Evolutionary conservation across 2,329 filamentous ascomycete genomes (phyloP), one percentile per base, ranked within the genome.

Genomic region (Cytospora piceae): DNA sequence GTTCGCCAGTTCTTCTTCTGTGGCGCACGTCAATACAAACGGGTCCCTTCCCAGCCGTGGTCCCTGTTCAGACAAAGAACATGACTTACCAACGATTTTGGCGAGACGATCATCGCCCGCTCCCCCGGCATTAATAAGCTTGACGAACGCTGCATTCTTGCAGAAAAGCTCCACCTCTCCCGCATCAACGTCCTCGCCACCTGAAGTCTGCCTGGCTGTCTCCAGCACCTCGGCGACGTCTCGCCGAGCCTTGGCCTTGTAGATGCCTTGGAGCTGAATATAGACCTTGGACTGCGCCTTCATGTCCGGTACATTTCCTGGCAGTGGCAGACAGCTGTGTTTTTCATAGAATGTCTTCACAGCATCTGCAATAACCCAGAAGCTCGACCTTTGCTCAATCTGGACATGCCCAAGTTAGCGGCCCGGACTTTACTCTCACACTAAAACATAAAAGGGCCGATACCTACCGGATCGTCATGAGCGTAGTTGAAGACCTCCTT

Each of bases 301-400:
- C 95, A 99, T 99, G 76, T 99, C 95, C 1, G 96, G 95, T 1
- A 99, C 82, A 3, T 90, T 88, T 15, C 95, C 96, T 0, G 94
- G 90, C 0, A 99, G 82, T 20, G 95, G 95, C 6, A 99, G 83
- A 32, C 89, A 84, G 9, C 83, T 80, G 74, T 97, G 87, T 63
- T 87, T 87, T 12, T 85, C 77, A 76, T 94, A 89, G 76, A 99
- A 99, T 24, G 84, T 74, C 67, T 88, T 88, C 63, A 98, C 83
- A 0, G 94, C 94, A 63, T 88, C 84, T 11, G 92, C 91, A 70
- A 97, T 94, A 67, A 94, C 79, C 95, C 96, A 99, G 79, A 99
- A 98, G 65, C 85, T 86, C 0, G 85, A 85, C 32, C 74, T 77
- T 55, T 74, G 73, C 71, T 90, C 81, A 42, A 65, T 67, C 75